Base-by-base conservation (phyloP, 73 alveolate species). In the Paramecium tetraurelia region DNA sequence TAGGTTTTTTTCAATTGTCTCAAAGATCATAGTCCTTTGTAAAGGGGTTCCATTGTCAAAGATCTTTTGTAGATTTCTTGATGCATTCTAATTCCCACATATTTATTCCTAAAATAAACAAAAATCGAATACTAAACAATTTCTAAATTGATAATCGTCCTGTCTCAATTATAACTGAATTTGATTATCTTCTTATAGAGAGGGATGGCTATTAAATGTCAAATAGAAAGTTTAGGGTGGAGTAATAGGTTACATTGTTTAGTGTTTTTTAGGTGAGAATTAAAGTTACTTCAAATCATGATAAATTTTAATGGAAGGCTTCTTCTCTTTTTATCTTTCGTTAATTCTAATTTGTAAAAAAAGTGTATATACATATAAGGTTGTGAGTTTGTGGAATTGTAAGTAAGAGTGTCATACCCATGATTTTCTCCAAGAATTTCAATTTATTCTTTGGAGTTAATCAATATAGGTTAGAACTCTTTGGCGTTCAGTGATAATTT, bases 21-120 rank as follows among this genome's bases (percentile, higher is more conserved):
- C 87, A 41, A 16, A 75, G 38, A 75, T 75, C 59, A 75, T 1
- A 35, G 20, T 38, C 35, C 87, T 75, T 75, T 75, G 8, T 35
- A 29, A 24, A 8, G 8, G 40, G 1, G 87, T 41, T 36, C 87
- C 87, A 35, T 75, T 38, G 10, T 75, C 87, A 75, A 75, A 75
- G n/a, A 75, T 75, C 59, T 41, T 75, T 75, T 75, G 12, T 38
- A 75, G 46, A 75, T 75, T 75, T 38, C 87, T 75, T 21, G 87
- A 75, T 4, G 87, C 87, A 75, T 75, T 75, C 87, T 75, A 75
- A 41, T 75, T 75, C 5, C 87, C 87, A 75, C 87, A 75, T 75
- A 75, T 35, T 33, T 75, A 41, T 10, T 75, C 87, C 87, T 75
- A 75, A 35, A 16, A n/a, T n/a, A 4, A 16, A 75, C 2, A 75